A percentile compares a stretch with the other conserved stretches of the same genome.
Evolutionary conservation across 2,329 filamentous ascomycete genomes (phyloP).

Genomic region (Pseudogymnoascus sp.): DNA sequence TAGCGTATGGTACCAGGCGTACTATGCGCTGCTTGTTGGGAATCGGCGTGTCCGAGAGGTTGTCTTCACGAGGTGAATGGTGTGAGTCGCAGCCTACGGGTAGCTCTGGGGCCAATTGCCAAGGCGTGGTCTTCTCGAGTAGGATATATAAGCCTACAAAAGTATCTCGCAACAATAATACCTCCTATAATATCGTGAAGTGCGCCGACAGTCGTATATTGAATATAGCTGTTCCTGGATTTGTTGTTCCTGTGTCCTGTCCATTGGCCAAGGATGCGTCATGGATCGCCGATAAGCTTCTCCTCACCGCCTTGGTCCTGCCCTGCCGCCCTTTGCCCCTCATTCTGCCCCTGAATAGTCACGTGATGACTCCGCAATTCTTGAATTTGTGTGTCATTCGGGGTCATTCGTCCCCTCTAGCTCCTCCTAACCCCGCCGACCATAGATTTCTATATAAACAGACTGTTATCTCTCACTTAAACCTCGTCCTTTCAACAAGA

Average conservation of each 20-base stretch:
- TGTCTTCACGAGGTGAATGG: background rate
- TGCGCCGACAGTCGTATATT: background rate
- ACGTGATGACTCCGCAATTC: background rate
- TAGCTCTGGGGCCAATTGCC: background rate
- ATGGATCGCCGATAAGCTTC: slow-evolving; percentile 3
- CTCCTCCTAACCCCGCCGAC: background rate
- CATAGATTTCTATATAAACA: background rate
- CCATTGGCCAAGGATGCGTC: background rate
- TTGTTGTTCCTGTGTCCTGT: background rate
- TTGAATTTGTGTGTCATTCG: background rate
- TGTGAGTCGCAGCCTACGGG: background rate
- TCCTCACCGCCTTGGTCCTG: background rate
- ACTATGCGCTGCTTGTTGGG: background rate
- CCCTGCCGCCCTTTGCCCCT: background rate
- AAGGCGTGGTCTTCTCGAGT: background rate
- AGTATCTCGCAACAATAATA: background rate
- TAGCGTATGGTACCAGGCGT: background rate
- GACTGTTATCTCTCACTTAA: background rate
- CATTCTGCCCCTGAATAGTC: background rate
- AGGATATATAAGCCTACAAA: background rate
- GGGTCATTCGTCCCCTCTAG: slow-evolving; percentile 4
- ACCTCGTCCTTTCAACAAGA: background rate
- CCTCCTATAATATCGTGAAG: background rate
- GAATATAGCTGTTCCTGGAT: background rate
- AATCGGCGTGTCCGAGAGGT: background rate